These are phyloP conservation scores for Hibiscus syriacus DNA, from an alignment of 345 rosid species.

Conservation along the genomic window DNA sequence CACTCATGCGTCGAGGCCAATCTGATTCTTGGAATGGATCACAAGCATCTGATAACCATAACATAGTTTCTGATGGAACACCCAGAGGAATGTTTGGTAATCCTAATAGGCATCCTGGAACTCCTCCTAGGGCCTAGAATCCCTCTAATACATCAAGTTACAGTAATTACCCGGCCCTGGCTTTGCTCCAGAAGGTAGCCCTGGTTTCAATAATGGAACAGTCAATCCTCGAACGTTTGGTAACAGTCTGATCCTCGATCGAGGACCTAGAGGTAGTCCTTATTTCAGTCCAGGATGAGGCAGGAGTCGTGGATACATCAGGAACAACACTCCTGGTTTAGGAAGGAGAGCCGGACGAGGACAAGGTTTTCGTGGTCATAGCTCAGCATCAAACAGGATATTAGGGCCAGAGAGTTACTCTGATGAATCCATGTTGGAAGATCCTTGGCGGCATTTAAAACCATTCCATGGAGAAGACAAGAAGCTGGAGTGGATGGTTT, in stretches of 20 bases:
- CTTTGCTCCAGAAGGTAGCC: slow-evolving; percentile 25
- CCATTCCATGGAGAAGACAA: slow-evolving; percentile 53
- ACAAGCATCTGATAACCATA: slow-evolving; percentile 22
- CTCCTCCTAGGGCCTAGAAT: slow-evolving; percentile 27
- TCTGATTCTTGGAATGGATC: slow-evolving; percentile 32
- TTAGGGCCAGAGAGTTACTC: slow-evolving; percentile 40
- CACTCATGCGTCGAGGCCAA: slow-evolving; percentile 39
- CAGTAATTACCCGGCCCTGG: slow-evolving; percentile 11
- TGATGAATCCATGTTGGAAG: slow-evolving; percentile 65
- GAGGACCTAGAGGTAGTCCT: slow-evolving; percentile 26
- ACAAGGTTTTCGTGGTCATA: slow-evolving; percentile 21
- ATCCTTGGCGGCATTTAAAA: slow-evolving; percentile 64
- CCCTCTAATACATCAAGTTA: slow-evolving; percentile 22
- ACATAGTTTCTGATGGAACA: slow-evolving; percentile 19
- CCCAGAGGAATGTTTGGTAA: slow-evolving; percentile 31
- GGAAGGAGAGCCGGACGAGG: slow-evolving; percentile 46
- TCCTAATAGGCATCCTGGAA: slow-evolving; percentile 38
- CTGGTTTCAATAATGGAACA: slow-evolving; percentile 21
- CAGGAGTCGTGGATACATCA: slow-evolving; percentile 31
- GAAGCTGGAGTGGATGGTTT: slow-evolving; percentile 21
- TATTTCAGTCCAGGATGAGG: slow-evolving; percentile 41
- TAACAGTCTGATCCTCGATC: slow-evolving; percentile 15
- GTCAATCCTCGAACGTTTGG: slow-evolving; percentile 33
- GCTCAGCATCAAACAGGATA: slow-evolving; percentile 16
- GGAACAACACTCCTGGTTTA: slow-evolving; percentile 21